Percentiles rank a stretch among this genome's conserved stretches.
These are phyloP conservation scores for Paraconiothyrium brasiliense DNA, from an alignment of 2,329 filamentous ascomycete genomes.

Conservation along the genomic window DNA sequence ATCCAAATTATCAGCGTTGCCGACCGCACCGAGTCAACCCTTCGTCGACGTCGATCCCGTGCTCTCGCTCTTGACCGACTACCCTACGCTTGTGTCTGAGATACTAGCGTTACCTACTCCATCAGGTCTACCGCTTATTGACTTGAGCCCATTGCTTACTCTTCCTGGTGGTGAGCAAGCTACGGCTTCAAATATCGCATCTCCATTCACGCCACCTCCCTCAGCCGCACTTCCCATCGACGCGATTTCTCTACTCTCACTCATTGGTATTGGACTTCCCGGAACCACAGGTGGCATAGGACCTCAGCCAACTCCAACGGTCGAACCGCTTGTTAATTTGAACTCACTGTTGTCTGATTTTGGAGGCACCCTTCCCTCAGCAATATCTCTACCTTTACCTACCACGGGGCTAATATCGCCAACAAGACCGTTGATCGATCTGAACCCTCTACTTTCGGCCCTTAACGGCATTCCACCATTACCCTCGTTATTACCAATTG, in stretches of 20 bases:
- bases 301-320: not conserved
- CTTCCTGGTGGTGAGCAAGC: not conserved
- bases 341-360: not conserved
- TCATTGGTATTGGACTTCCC: not conserved
- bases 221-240: not conserved
- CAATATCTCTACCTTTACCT: not conserved
- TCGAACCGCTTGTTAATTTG: not conserved
- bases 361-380: not conserved
- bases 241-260: not conserved
- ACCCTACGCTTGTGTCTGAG: conserved; percentile 1
- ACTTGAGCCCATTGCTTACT: conserved; percentile 6
- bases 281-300: not conserved
- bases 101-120: not conserved
- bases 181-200: not conserved
- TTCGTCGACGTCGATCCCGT: not conserved
- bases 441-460: not conserved
- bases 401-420: not conserved
- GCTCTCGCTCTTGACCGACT: not conserved
- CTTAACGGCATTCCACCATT: not conserved
- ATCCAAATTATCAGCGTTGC: not conserved
- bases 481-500: not conserved
- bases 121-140: conserved; percentile 2
- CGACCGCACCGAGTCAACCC: not conserved
- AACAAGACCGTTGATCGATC: not conserved
- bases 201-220: not conserved